Conservation (phyloP, 192 early-diverging fungal species). For the Phycomyces nitens region DNA sequence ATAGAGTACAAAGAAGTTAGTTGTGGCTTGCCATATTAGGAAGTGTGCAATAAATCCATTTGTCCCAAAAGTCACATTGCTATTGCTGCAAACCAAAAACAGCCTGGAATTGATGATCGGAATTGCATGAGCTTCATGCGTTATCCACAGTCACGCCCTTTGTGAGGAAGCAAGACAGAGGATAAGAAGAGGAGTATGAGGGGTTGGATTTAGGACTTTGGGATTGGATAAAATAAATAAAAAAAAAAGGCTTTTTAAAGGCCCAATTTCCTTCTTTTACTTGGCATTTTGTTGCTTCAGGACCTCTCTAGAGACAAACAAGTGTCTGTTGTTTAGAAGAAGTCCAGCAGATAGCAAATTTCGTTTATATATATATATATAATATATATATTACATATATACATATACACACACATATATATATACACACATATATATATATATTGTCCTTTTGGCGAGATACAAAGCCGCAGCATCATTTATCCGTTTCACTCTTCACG, state of each 20-base stretch:
- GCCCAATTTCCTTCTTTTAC: background rate
- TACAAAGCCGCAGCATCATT: background rate
- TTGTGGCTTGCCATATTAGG: background rate
- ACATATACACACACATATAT: too few relatives aligned
- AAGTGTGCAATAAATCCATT: background rate
- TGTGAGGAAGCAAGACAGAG: background rate
- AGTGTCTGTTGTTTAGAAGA: too few relatives aligned
- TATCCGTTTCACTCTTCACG: background rate
- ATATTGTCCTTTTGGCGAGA: background rate
- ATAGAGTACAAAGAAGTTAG: background rate
- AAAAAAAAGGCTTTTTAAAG: background rate
- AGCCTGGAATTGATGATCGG: background rate
- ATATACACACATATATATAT: too few relatives aligned
- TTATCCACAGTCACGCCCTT: background rate
- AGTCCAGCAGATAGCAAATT: too few relatives aligned
- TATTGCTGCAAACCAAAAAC: too few relatives aligned
- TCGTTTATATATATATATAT: too few relatives aligned
- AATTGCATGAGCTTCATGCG: conserved; percentile 4
- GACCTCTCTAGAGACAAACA: too few relatives aligned
- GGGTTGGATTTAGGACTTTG: background rate
- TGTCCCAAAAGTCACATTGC: conserved; percentile 5
- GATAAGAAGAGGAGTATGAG: background rate
- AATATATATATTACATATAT: too few relatives aligned
- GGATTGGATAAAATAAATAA: too few relatives aligned
- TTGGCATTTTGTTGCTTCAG: too few relatives aligned